Evolutionary conservation across 73 alveolate genomes (phyloP), one percentile per base, ranked within the genome.

Genomic region (Uronychia setigera): DNA sequence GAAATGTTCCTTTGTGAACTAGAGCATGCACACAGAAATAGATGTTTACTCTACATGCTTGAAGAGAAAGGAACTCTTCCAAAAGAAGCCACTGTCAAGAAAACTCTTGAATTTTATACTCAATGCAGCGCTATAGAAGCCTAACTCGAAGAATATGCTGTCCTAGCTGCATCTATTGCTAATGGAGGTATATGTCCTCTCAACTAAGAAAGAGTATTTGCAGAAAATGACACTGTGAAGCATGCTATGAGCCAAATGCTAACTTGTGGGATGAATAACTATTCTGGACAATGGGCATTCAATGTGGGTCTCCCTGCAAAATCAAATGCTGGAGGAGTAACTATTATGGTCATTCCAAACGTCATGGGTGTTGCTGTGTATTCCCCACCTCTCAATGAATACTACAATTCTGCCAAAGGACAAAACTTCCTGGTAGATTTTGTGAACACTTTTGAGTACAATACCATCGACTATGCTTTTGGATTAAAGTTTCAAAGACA

Each of bases 221-320:
- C 29, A 32, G 88, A 81, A n/a, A 27, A 77, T 35, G 60, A 81
- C 29, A 33, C 88, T 19, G 88, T 81, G 1, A 81, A 81, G 60
- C 60, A 33, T 35, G 58, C 76, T 60, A 0, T 81, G 74, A 1
- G 81, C 30, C 32, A 67, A 60, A 88, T 88, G 94, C 34, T 86
- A 19, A 81, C 94, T 29, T 81, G 88, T 27, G 94, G 94, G n/a
- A 88, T 88, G 94, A 80, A 88, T 58, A 82, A 86, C 33, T 80
- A 74, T 25, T 87, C 94, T 1, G 94, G 94, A n/a, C 29, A 82
- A 31, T 88, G 86, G 84, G 75, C 90, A 0, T 80, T 81, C 57
- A 80, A 67, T 27, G 33, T 77, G 74, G 94, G 94, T 0, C 81
- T 88, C 11, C 94, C 94, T 30, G 87, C 94, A 28, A 88, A 88